Evolutionary conservation across 148 eudicot species (phyloP), one percentile per base, ranked within the genome.

Genomic region (Heliosperma pusillum): DNA sequence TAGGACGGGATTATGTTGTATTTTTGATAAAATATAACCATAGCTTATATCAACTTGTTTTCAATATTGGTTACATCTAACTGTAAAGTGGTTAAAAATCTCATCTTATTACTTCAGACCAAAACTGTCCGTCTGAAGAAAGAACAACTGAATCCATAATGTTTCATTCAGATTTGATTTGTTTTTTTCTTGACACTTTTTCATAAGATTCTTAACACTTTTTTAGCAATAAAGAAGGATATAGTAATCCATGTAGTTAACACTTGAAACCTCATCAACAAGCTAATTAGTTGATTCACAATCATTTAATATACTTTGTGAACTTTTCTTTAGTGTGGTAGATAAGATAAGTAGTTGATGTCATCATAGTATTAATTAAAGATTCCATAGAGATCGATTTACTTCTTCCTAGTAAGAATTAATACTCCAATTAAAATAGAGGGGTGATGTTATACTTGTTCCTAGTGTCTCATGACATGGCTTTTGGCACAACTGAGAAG

Each of bases 321-420:
- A 50, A 70, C 73, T 70, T 70, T 69, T 70, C 12, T 25, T 26
- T 70, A 70, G 73, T 70, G 73, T 70, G 73, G 73, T 70, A 70
- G 73, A 25, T 70, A 52, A 20, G 56, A 42, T 42, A 42, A 50
- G 15, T 1, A 70, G 42, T 26, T 70, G 3, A 70, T 17, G 60
- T 70, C 73, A 50, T 70, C 60, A 26, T 70, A 1, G 4, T 24
- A 45, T 21, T 47, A 69, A n/a, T 21, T 15, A 47, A 45, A 7
- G 53, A 5, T 47, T 69, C 10, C 17, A 10, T 10, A 21, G 57
- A 69, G 6, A 24, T 69, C 20, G 72, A 69, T 44, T 45, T 12
- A 15, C 56, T 69, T 21, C 19, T 21, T 66, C 27, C 62, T 21
- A 10, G 24, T 2, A 17, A 66, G 47, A 33, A 47, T n/a, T 58